These are phyloP conservation scores for Trametes meyenii DNA, from an alignment of 768 basidiomycete species.

Conservation along the genomic window DNA sequence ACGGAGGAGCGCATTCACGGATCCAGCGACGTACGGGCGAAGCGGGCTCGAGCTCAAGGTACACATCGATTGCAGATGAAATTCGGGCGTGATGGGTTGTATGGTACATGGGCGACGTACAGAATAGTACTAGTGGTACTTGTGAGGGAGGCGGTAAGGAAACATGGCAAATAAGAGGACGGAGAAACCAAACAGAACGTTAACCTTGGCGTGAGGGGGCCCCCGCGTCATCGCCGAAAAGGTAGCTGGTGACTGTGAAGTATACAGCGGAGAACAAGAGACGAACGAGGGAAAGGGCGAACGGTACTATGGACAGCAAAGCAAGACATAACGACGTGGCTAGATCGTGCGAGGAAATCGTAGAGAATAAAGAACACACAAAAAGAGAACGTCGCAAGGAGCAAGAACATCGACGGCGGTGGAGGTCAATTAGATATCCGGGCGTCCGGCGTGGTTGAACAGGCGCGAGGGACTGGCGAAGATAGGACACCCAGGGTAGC, in stretches of 20 bases:
- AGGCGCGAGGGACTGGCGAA: not conserved
- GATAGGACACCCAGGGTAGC: not conserved
- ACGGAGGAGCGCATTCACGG: no score
- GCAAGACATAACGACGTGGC: slow-evolving; percentile 13
- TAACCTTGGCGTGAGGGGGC: not conserved
- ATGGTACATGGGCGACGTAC: slow-evolving; percentile 20
- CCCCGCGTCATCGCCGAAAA: not conserved
- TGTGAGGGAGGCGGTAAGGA: not conserved
- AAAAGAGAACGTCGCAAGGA: not conserved
- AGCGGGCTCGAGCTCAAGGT: not conserved
- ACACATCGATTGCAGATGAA: not conserved
- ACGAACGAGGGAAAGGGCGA: not conserved
- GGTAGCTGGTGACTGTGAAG: not conserved
- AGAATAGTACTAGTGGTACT: slow-evolving; percentile 2
- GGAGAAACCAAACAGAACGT: not conserved
- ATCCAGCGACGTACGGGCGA: no score
- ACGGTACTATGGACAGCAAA: slow-evolving; percentile 21
- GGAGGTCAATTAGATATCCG: not conserved
- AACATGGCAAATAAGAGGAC: not conserved
- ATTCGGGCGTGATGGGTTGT: slow-evolving; percentile 4
- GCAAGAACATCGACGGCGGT: not conserved
- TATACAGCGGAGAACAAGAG: slow-evolving; percentile 5
- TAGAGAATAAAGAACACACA: not conserved
- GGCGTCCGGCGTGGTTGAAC: not conserved
- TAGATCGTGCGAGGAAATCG: not conserved